Base-by-base conservation (phyloP, 164 flowering plant genomes). In the Taxillus chinensis region DNA sequence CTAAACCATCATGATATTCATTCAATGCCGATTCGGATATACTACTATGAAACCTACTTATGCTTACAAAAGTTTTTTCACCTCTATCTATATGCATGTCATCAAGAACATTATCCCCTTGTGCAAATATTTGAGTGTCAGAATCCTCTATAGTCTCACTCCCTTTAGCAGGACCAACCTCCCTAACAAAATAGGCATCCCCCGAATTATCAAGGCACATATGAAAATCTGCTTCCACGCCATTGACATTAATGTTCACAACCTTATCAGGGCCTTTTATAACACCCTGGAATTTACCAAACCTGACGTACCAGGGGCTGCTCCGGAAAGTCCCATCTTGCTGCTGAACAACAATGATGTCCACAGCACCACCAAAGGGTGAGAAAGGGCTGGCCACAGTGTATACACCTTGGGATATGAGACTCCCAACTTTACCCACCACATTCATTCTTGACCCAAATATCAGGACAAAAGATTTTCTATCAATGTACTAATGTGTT, bases 341-440 rank as follows among this genome's bases (percentile, higher is more conserved):
- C 68, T 88, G 96, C 71, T 90, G 85, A 49, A 93, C 98, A 57
- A 80, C 96, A 71, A 93, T 88, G 17, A 93, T 74, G 69, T 93
- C 98, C 39, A 93, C 92, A 3, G 98, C 98, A 41, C 98, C 98
- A 65, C 97, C 98, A 73, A 93, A 93, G 7, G 98, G 98, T 70
- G 90, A 96, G 63, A 93, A 88, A 3, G 98, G 98, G 54, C 89
- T 84, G 39, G 96, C 93, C 45, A 92, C 96, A 42, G 98, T 78
- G 64, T 89, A 89, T 37, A 90, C 89, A 11, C 96, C 90, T 78
- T 87, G 96, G 0, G 93, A 77, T 41, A 93, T 85, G 4, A 88
- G 52, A 68, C 85, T 93, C 68, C 98, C 87, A 64, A 93, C 89
- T 80, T 41, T 86, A n/a, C 97, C 96, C 6, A 93, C 95, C 70